phyloP scores from a whole-genome alignment of 2,329 filamentous ascomycete genomes.

The Pochonia chlamydosporia region DNA sequence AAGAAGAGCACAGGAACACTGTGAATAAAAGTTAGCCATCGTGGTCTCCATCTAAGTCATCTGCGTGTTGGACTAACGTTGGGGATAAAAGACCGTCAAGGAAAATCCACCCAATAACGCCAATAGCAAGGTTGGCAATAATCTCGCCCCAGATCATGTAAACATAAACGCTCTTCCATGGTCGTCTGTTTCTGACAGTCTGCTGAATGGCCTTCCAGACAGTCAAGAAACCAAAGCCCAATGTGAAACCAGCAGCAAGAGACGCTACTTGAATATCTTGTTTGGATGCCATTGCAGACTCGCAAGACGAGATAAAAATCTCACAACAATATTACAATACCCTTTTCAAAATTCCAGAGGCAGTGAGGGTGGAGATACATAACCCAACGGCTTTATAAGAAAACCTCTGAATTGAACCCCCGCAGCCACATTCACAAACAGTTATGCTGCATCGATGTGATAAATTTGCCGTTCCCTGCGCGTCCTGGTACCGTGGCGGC shows the following conservation, averaged over 20 bases:
- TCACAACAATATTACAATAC: too few species aligned
- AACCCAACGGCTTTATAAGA: too few species aligned
- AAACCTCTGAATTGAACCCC: too few species aligned
- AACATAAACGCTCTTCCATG: slow-evolving; percentile 30
- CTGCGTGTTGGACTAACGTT: too few species aligned
- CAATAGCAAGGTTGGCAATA: slow-evolving; percentile 30
- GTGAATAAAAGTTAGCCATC: not conserved
- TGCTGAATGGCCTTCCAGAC: slow-evolving; percentile 36
- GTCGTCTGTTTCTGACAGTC: slow-evolving; percentile 29
- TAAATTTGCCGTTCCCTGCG: too few species aligned
- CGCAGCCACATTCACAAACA: too few species aligned
- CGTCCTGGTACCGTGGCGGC: too few species aligned
- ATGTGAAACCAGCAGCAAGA: slow-evolving; percentile 25
- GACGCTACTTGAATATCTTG: slow-evolving; percentile 23
- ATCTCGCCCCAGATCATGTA: slow-evolving; percentile 43
- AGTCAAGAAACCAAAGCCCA: slow-evolving; percentile 36
- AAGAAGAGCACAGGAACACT: slow-evolving; percentile 29
- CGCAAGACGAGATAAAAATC: too few species aligned
- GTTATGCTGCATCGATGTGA: too few species aligned
- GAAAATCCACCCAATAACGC: slow-evolving; percentile 33
- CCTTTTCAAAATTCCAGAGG: too few species aligned
- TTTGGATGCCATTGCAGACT: slow-evolving; percentile 15
- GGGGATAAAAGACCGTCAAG: slow-evolving; percentile 27
- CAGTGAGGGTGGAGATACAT: too few species aligned
- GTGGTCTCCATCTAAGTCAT: too few species aligned